Evolutionary conservation across 257 asterid species (phyloP), one percentile per base, ranked within the genome.

Genomic region (Solanum virginianum): DNA sequence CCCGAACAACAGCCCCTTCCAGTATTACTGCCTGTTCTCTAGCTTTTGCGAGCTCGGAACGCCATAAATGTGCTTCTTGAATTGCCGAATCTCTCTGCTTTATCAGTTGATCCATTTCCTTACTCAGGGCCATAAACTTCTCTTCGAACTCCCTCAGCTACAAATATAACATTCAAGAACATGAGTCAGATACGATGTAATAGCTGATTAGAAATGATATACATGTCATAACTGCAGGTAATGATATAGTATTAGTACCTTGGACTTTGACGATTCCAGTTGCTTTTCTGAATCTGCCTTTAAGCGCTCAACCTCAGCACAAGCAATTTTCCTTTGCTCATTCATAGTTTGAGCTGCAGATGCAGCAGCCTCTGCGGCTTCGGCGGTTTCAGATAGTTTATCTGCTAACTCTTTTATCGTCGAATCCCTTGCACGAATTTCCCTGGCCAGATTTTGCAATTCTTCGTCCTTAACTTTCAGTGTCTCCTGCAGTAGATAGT

Each of bases 401-500:
- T 94, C 97, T 17, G 98, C 98, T 85, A 97, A 75, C 87, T 95
- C 98, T 89, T 89, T 95, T 88, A 97, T 93, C 80, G 94, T 92
- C 70, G 98, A 92, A 88, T 97, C 98, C 84, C 97, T 87, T 49
- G 98, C 94, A 63, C 99, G 99, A 63, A 97, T 32, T 60, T 95
- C 98, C 88, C 94, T 93, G 18, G 98, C 93, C 92, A 97, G 88
- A 88, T 92, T 93, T 89, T 97, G 98, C 88, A 97, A 93, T 91
- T 97, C 99, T 91, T 97, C 99, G 85, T 97, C 99, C 94, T 97
- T 97, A 88, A 97, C 99, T 90, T 94, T 88, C 88, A 97, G 91
- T 29, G 99, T 97, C 90, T 97, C 99, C 98, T 95, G 89, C 87
- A 92, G 87, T 63, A 87, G 70, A n/a, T 62, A 26, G 81, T 86